Evolutionary conservation across 75 land plant genomes (phyloP).

Genomic region (Picea sitchensis): DNA sequence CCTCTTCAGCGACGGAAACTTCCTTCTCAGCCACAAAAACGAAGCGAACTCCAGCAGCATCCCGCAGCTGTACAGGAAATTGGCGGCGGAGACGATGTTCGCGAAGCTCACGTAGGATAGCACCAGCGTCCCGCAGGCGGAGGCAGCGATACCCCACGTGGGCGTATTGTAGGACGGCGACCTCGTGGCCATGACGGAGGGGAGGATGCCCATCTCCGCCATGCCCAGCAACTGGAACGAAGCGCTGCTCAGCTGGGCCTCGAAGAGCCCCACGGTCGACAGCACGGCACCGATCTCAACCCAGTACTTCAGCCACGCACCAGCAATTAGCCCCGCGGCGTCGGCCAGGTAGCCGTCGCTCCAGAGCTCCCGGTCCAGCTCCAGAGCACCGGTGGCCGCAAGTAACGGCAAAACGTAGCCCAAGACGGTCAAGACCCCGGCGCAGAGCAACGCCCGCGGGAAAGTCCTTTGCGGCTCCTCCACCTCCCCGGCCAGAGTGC

Average conservation of each 20-base stretch:
- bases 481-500: slow-evolving; percentile 49
- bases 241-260: slow-evolving; percentile 78
- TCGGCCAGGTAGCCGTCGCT: slow-evolving; percentile 59
- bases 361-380: slow-evolving; percentile 33
- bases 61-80: slow-evolving; percentile 68
- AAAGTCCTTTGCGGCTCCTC: slow-evolving; percentile 36
- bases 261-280: slow-evolving; percentile 67
- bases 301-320: slow-evolving; percentile 70
- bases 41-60: slow-evolving; percentile 76
- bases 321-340: slow-evolving; percentile 56
- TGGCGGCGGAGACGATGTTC: slow-evolving; percentile 58
- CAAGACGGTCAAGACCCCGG: slow-evolving; percentile 48
- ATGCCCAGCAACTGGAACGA: slow-evolving; percentile 80
- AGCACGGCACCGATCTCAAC: slow-evolving; percentile 66
- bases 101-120: slow-evolving; percentile 64
- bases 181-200: slow-evolving; percentile 34
- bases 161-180: slow-evolving; percentile 67
- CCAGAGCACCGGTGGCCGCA: slow-evolving; percentile 63
- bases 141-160: slow-evolving; percentile 52
- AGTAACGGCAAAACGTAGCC: slow-evolving; percentile 63
- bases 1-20: slow-evolving; percentile 38
- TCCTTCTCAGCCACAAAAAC: slow-evolving; percentile 63
- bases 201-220: slow-evolving; percentile 73
- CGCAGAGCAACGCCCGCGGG: slow-evolving; percentile 49
- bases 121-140: slow-evolving; percentile 50